Base-by-base conservation (phyloP, 352 stramenopile genomes). In the Pythium dissotocum region DNA sequence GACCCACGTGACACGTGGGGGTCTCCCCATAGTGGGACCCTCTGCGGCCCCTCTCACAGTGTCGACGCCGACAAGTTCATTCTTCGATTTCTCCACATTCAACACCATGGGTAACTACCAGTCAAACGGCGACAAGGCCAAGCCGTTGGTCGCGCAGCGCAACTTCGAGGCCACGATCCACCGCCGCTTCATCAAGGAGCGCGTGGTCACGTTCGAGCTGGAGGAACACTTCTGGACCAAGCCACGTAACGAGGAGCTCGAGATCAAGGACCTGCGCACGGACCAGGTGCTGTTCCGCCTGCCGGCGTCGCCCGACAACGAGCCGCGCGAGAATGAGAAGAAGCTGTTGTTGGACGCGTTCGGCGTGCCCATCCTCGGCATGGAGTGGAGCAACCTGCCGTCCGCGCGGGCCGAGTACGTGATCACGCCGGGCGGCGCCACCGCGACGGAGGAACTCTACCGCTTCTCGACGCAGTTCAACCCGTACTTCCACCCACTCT, bases 81-180 rank as follows among this genome's bases (percentile, higher is more conserved):
- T 44, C 38, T 44, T 18, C 38, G 38, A 44, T 44, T 44, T 30
- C 28, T 30, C 28, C 4, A 30, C 28, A 4, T 30, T 30, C 28
- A 30, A 30, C 13, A 44, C 35, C 35, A 44, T 44, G 38, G 38
- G 38, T 13, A 44, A 18, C 38, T 18, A 44, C 38, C 26, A 30
- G 18, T 61, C 52, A n/a, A 7, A 40, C 52, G 28, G 55, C 33
- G 55, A 61, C n/a, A 61, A 61, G 55, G 18, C 16, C 55, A 63
- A 51, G 57, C 57, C 57, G 40, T 38, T 63, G 18, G 21, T 63
- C n/a, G 6, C 21, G 32, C 57, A 63, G 38, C 35, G 57, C 55
- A 51, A 63, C 57, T 63, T 63, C 32, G 57, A 54, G n/a, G 57
- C 36, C 6, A 63, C 57, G 36, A 63, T 63, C 36, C 57, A 63